Evolutionary conservation across 768 basidiomycete genomes (phyloP), one percentile per base, ranked within the genome.

Genomic region (Baorangia bicolor): DNA sequence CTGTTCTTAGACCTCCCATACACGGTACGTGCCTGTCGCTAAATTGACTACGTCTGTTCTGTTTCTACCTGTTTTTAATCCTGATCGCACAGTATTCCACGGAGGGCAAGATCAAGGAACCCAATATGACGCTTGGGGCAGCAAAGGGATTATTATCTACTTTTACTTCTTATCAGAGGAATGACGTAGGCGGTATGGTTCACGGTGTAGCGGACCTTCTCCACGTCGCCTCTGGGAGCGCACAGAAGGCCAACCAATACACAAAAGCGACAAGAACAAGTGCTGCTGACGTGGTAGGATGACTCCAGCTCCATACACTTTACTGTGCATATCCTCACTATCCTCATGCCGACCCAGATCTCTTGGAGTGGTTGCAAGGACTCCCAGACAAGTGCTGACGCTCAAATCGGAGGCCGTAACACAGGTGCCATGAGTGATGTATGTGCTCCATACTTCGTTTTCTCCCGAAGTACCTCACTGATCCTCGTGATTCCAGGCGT

Each of bases 21-120:
- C 70, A 78, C 83, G 37, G 86, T 88, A 71, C 37, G 78, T 59
- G 25, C 35, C 52, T 20, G 27, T 51, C 25, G 16, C 46, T 41
- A 18, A 42, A 23, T 28, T 47, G 39, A 18, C 20, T 16, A 4
- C 12, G 11, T 10, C 9, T 16, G 28, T 31, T 47, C 28, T 27
- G 14, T 5, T 52, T 28, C 8, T 20, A 40, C 37, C 33, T 34
- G 4, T 20, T 13, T 51, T 40, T 53, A 27, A 51, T 21, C 47
- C 14, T 53, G 35, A 49, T 49, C 43, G 13, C 20, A 33, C 57
- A 90, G 85, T 98, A 98, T 74, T 93, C 93, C 21, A 96, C 94
- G 8, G 93, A 98, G 74, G 94, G 94, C 46, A 94, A 92, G 67
- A 75, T 98, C 68, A 97, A 98, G 71, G 94, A 97, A 68, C 94